These are phyloP conservation scores for Batkoa obscura DNA, from an alignment of 371 early-diverging fungal genomes.

Conservation along the genomic window DNA sequence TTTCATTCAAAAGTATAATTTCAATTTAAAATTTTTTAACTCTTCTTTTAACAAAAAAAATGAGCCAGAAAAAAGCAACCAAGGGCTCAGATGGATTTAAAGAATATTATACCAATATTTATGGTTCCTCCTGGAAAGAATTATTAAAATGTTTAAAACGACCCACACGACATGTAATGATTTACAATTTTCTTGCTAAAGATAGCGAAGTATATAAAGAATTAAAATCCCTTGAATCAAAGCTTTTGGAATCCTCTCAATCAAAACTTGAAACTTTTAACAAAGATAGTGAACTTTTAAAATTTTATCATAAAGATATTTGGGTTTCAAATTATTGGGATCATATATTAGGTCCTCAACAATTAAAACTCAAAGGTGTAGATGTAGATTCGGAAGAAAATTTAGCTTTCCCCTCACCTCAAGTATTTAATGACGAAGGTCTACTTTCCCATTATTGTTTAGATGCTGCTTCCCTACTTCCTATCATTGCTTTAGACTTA, in stretches of 20 bases:
- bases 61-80: no score
- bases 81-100: neutral
- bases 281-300: neutral
- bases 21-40: no score
- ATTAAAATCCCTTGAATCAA: no score
- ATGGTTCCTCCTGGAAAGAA: neutral
- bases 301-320: neutral
- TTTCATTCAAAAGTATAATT: no score
- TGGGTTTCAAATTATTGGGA: neutral
- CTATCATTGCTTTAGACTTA: slow-evolving; percentile 25
- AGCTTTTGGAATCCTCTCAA: no score
- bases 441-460: slow-evolving; percentile 24
- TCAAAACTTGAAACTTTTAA: neutral
- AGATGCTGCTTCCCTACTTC: slow-evolving; percentile 47
- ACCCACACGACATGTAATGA: neutral
- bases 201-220: no score
- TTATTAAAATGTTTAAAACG: neutral
- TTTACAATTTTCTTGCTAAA: neutral
- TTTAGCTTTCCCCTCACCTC: neutral
- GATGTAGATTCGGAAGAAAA: neutral
- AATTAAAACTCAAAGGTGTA: no score
- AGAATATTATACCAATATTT: neutral
- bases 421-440: neutral
- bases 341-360: neutral
- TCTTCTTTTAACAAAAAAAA: no score